A percentile compares a stretch with the other conserved stretches of the same genome.
These are phyloP conservation scores for Mycosarcoma maydis DNA, from an alignment of 1,284 basidiomycete genomes.

Conservation along the genomic window DNA sequence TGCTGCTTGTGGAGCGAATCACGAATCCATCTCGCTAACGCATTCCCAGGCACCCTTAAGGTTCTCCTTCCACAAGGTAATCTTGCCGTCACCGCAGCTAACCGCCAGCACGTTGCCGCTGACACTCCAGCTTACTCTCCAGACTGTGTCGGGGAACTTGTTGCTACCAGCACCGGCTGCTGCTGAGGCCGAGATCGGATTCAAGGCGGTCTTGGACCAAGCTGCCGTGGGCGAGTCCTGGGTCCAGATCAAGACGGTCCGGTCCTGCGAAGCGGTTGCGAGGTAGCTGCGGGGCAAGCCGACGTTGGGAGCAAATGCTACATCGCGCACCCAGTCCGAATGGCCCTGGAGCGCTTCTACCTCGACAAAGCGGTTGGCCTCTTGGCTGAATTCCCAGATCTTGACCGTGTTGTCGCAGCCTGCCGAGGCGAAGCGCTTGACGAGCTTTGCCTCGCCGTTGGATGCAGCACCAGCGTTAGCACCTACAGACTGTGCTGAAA, in stretches of 20 bases:
- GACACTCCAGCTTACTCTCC: conserved; percentile 96
- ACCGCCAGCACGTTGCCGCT: conserved; percentile 96
- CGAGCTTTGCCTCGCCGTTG: conserved; percentile 33
- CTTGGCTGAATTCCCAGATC: conserved; percentile 82
- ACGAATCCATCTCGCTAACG: conserved; percentile 70
- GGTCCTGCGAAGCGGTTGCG: conserved; percentile 88
- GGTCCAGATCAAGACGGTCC: conserved; percentile 92
- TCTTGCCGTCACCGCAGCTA: conserved; percentile 97
- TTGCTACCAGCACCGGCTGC: conserved; percentile 12
- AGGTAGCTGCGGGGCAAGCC: conserved; percentile 93
- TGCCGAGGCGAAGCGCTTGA: conserved; percentile 80
- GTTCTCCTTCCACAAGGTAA: conserved; percentile 98
- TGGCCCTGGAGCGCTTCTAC: conserved; percentile 70
- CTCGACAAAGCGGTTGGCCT: conserved; percentile 60
- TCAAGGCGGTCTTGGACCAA: conserved; percentile 87
- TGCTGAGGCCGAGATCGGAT: conserved; percentile 71
- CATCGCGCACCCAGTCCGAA: conserved; percentile 96
- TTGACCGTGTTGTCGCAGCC: conserved; percentile 96
- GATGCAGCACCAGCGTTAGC: conserved; percentile 63
- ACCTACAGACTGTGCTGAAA: conserved; percentile 44
- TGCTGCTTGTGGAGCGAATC: too few relatives aligned
- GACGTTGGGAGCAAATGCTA: conserved; percentile 96
- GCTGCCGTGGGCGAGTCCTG: conserved; percentile 80
- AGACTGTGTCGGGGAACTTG: conserved; percentile 72
- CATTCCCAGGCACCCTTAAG: conserved; percentile 94